Evolutionary conservation across 257 asterid species (phyloP).

Genomic region (Ilex asprella): DNA sequence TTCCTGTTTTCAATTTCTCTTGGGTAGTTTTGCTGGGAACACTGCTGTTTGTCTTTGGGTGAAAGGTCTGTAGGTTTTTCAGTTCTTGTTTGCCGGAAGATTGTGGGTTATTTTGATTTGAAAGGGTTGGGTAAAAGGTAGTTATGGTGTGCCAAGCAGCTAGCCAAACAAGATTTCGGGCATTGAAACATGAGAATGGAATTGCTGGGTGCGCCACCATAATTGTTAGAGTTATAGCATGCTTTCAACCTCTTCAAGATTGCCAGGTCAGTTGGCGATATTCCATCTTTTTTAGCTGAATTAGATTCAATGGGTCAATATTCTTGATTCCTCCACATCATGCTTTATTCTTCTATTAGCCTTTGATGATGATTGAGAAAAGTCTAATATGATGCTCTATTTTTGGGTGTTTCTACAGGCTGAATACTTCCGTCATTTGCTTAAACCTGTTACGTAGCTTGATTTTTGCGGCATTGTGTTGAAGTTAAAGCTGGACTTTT

Average conservation of each 20-base stretch:
- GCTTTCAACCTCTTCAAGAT: constrained; percentile 98
- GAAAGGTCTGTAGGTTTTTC: background rate
- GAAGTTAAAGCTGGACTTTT: constrained; percentile 52
- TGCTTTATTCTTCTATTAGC: constrained; percentile 4
- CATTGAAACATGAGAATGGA: constrained; percentile 89
- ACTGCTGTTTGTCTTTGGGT: background rate
- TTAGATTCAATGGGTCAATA: background rate
- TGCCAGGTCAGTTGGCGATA: constrained; percentile 62
- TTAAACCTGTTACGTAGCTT: constrained; percentile 94
- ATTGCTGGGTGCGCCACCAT: constrained; percentile 82
- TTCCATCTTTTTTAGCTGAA: background rate
- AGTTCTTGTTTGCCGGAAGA: constrained; percentile 13
- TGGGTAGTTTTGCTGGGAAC: background rate
- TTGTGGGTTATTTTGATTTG: constrained; percentile 25
- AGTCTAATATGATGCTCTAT: constrained; percentile 10
- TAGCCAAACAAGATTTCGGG: constrained; percentile 93
- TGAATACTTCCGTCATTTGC: constrained; percentile 85
- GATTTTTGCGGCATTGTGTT: constrained; percentile 33
- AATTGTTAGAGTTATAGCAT: constrained; percentile 89
- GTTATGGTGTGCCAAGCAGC: constrained; percentile 99
- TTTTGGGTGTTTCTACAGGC: constrained; percentile 58
- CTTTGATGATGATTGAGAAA: constrained; percentile 1
- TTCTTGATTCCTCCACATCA: constrained; percentile 5
- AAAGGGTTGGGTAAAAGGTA: constrained; percentile 53
- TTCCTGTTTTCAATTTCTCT: constrained; percentile 2